Evolutionary conservation across 768 basidiomycete species (phyloP).

Genomic region (Amylocystis lapponica): DNA sequence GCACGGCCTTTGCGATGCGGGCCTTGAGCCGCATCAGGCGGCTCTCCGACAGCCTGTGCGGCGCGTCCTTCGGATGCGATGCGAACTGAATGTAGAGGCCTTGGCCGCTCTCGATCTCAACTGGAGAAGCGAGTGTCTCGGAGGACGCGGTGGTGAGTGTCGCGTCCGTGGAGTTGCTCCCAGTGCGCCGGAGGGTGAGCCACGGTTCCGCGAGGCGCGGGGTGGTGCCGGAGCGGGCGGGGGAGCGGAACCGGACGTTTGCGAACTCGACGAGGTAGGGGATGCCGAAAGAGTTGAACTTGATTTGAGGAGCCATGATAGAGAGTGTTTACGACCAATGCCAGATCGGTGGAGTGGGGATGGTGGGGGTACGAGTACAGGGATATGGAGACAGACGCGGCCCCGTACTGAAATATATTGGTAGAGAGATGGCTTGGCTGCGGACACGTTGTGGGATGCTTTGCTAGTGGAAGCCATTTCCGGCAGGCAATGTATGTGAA

Average conservation of each 20-base stretch:
- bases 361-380: no score
- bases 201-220: constrained; percentile 4
- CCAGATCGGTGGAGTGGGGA: constrained; percentile 11
- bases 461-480: no score
- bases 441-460: no score
- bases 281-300: constrained; percentile 28
- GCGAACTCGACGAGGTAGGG: constrained; percentile 32
- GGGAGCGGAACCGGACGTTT: constrained; percentile 26
- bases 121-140: constrained; percentile 11
- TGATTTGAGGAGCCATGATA: constrained; percentile 23
- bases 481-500: no score
- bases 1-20: constrained; percentile 32
- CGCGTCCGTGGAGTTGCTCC: constrained; percentile 7
- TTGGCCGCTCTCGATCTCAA: constrained; percentile 4
- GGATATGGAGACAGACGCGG: no score
- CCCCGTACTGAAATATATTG: no score
- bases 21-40: constrained; percentile 26
- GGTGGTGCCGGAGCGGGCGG: constrained; percentile 4
- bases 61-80: constrained; percentile 9
- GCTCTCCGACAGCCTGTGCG: constrained; percentile 14
- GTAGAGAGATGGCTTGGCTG: no score
- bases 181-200: constrained; percentile 6
- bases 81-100: constrained; percentile 22
- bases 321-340: constrained; percentile 13
- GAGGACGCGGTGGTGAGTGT: constrained; percentile 13